Conservation (phyloP, 139 green algal species). For the Limnomonas spitsbergensis region DNA sequence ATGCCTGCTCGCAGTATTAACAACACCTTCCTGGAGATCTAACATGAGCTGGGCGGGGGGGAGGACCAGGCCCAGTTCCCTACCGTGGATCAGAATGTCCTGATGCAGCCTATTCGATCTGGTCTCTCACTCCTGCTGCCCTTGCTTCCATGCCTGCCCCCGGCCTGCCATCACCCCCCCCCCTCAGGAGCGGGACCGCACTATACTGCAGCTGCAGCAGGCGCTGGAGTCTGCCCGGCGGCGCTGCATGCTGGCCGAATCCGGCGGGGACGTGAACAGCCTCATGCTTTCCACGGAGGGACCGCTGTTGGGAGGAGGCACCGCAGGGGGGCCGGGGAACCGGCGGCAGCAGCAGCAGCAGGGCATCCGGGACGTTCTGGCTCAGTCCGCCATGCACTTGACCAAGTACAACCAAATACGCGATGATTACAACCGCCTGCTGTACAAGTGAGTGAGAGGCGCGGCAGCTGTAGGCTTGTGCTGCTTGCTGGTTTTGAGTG, state of each 20-base stretch:
- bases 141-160: too few relatives aligned
- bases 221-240: constrained; percentile 36
- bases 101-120: too few relatives aligned
- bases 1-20: too few relatives aligned
- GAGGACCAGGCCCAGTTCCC: too few relatives aligned
- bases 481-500: neutral
- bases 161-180: too few relatives aligned
- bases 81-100: too few relatives aligned
- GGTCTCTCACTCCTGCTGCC: too few relatives aligned
- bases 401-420: constrained; percentile 47
- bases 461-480: neutral
- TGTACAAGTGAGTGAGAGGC: constrained; percentile 29
- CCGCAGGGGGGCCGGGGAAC: neutral
- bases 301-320: neutral
- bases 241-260: constrained; percentile 30
- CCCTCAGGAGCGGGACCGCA: constrained; percentile 36
- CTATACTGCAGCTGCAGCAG: constrained; percentile 36
- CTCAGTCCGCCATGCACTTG: constrained; percentile 36
- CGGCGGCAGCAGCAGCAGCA: neutral
- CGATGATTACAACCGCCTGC: constrained; percentile 43
- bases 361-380: constrained; percentile 24
- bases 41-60: too few relatives aligned
- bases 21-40: too few relatives aligned
- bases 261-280: neutral
- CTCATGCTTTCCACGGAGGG: neutral